Evolutionary conservation across 768 basidiomycete species (phyloP).

Genomic region (Hydnomerulius pinastri): DNA sequence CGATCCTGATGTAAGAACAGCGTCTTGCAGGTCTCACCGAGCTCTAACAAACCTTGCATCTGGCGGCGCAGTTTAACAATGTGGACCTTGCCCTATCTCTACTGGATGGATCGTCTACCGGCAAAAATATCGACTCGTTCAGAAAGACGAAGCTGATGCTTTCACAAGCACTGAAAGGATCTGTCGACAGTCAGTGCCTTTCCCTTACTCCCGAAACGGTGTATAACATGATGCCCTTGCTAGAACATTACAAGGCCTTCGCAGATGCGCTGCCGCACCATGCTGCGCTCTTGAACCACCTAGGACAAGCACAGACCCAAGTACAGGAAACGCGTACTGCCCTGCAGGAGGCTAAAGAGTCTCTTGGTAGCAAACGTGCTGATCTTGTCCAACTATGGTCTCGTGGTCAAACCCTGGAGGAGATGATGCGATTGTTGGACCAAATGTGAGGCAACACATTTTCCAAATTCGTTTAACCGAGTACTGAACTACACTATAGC

Average conservation of each 20-base stretch:
- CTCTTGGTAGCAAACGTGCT: constrained; percentile 76
- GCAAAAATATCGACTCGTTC: constrained; percentile 79
- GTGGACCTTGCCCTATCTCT: constrained; percentile 92
- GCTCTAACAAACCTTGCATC: constrained; percentile 9
- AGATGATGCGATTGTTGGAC: constrained; percentile 93
- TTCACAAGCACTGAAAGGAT: constrained; percentile 79
- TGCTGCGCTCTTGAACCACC: constrained; percentile 69
- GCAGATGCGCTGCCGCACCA: constrained; percentile 94
- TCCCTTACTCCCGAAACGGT: background rate
- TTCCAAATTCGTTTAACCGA: background rate
- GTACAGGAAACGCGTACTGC: constrained; percentile 67
- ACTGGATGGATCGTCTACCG: constrained; percentile 71
- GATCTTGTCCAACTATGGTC: constrained; percentile 91
- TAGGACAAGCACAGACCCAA: constrained; percentile 74
- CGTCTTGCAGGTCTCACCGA: background rate
- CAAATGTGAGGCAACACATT: constrained; percentile 69
- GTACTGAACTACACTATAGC: constrained; percentile 43
- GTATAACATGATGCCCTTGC: constrained; percentile 10
- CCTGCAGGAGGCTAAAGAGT: constrained; percentile 79
- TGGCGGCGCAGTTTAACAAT: constrained; percentile 73
- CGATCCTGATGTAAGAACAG: constrained; percentile 68
- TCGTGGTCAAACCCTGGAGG: constrained; percentile 87
- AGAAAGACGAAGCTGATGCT: constrained; percentile 73
- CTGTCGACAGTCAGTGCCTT: constrained; percentile 78
- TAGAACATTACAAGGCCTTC: constrained; percentile 92